Conservation (phyloP, 305 asterid species). For the Fraxinus nigra region DNA sequence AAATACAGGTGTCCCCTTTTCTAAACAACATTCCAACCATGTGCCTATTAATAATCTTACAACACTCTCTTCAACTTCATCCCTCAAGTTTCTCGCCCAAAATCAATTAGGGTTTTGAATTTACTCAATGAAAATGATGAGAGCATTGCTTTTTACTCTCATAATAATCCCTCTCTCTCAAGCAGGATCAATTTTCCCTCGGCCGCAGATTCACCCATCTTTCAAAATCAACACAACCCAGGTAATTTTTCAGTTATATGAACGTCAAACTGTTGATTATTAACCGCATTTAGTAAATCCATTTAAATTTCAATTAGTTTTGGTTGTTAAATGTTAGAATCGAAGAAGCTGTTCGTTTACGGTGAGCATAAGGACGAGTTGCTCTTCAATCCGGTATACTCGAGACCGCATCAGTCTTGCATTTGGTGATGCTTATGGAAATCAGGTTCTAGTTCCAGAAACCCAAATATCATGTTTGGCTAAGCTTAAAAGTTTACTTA, state of each 20-base stretch:
- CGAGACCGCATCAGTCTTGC: conserved; percentile 79
- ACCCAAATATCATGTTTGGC: not conserved
- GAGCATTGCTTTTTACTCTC: conserved; percentile 25
- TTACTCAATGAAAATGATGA: conserved; percentile 19
- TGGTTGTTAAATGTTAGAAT: conserved; percentile 31
- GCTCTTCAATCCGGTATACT: conserved; percentile 64
- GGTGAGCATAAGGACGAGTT: conserved; percentile 74
- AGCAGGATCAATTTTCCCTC: conserved; percentile 39
- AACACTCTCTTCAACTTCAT: not conserved
- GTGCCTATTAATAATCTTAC: not conserved
- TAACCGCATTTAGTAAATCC: not conserved
- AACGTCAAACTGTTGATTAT: not conserved
- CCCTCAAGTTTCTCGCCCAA: not conserved
- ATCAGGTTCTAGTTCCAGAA: conserved; percentile 58
- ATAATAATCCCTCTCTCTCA: conserved; percentile 23
- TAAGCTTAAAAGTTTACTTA: not conserved
- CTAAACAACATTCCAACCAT: not conserved
- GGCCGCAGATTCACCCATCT: conserved; percentile 38
- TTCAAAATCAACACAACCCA: conserved; percentile 49
- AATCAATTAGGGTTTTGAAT: not conserved
- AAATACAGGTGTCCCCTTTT: not conserved
- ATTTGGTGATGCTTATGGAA: conserved; percentile 94
- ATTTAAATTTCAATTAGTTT: not conserved
- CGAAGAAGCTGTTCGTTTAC: conserved; percentile 58
- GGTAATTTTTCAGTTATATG: conserved; percentile 24